Conservation (phyloP, 129 eudicot genomes). For the Escallonia rubra region DNA sequence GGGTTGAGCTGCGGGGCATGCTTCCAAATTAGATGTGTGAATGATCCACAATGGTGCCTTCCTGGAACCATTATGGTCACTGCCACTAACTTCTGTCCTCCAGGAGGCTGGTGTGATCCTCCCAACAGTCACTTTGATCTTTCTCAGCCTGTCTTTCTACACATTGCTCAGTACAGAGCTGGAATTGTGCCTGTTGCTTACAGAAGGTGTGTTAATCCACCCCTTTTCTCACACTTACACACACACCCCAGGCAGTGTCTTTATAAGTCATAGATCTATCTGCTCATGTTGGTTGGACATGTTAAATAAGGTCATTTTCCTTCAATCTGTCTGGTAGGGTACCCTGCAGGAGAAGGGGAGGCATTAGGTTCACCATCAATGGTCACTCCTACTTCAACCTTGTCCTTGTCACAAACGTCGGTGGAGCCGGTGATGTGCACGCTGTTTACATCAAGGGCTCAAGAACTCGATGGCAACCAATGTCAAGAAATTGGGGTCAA, state of each 20-base stretch:
- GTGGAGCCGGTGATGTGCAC: slow-evolving; percentile 41
- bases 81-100: slow-evolving; percentile 40
- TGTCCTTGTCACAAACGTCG: slow-evolving; percentile 33
- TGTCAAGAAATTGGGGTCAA: slow-evolving; percentile 45
- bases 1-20: slow-evolving; percentile 44
- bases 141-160: slow-evolving; percentile 34
- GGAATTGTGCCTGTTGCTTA: slow-evolving; percentile 38
- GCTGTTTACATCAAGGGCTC: slow-evolving; percentile 33
- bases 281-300: no score
- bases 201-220: slow-evolving; percentile 20
- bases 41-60: slow-evolving; percentile 31
- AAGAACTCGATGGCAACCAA: slow-evolving; percentile 29
- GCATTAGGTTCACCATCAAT: slow-evolving; percentile 36
- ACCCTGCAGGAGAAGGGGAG: slow-evolving; percentile 38
- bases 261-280: no score
- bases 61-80: slow-evolving; percentile 27
- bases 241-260: no score
- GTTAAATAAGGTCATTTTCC: background rate
- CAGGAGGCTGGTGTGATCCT: slow-evolving; percentile 42
- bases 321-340: slow-evolving; percentile 21
- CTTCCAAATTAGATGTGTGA: slow-evolving; percentile 23
- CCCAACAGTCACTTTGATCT: slow-evolving; percentile 40
- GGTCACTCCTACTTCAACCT: slow-evolving; percentile 41
- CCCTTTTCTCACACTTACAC: no score
- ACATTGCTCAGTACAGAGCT: slow-evolving; percentile 34